phyloP scores from a whole-genome alignment of 805 yeast species.

The Brettanomyces anomalus region DNA sequence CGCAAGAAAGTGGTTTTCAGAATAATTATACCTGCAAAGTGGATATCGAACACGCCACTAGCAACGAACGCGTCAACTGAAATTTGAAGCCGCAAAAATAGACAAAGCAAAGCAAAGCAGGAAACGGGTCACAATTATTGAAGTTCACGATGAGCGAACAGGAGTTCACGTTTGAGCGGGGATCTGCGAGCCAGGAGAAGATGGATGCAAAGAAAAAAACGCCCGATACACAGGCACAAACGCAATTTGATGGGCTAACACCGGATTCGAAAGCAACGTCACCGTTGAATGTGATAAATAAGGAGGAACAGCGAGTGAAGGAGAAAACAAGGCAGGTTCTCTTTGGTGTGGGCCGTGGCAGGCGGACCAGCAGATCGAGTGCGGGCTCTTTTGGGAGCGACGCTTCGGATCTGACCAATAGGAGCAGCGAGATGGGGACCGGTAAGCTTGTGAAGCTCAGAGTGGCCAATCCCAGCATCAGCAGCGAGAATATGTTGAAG shows the following conservation, averaged over 20 bases:
- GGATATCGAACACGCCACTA: no score
- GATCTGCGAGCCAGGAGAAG: not conserved
- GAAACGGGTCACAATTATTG: not conserved
- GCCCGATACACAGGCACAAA: slow-evolving; percentile 5
- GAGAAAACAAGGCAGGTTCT: not conserved
- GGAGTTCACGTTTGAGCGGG: slow-evolving; percentile 11
- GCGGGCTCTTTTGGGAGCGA: not conserved
- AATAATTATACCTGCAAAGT: no score
- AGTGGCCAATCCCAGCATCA: no score
- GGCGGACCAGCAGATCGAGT: not conserved
- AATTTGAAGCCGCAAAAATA: no score
- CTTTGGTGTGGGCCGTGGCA: not conserved
- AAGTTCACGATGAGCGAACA: not conserved
- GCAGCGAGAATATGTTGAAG: no score
- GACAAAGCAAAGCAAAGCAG: no score
- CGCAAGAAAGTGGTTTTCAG: no score
- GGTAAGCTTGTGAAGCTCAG: no score
- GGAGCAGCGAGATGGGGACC: no score
- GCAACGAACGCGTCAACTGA: no score
- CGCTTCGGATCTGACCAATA: not conserved
- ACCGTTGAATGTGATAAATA: slow-evolving; percentile 13
- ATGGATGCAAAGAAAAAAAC: slow-evolving; percentile 4
- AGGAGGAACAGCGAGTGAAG: not conserved
- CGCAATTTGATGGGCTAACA: slow-evolving; percentile 6
- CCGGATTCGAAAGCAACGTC: slow-evolving; percentile 20